Percentiles rank a stretch among this genome's conserved stretches.
Conservation (phyloP, 2,329 filamentous ascomycete genomes). For the Penicillium sp. region DNA sequence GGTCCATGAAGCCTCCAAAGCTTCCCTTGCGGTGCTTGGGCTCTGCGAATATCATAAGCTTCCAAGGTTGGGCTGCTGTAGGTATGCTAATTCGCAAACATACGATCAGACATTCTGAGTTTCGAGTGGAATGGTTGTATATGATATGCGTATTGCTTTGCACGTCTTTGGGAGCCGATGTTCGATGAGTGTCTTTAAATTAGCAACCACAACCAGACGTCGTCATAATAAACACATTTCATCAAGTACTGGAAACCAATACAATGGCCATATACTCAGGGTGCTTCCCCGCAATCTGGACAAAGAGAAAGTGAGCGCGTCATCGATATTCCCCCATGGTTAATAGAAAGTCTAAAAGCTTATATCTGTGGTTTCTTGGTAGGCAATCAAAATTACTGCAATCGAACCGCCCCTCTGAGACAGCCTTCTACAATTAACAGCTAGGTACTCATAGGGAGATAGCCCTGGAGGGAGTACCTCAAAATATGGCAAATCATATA, state of each 20-base stretch:
- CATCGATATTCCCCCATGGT: constrained; percentile 1
- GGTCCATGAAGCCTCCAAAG: constrained; percentile 2
- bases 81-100: not conserved
- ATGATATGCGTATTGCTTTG: not conserved
- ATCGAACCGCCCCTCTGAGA: too few relatives aligned
- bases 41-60: not conserved
- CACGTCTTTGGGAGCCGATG: not conserved
- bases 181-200: not conserved
- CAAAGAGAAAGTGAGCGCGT: not conserved
- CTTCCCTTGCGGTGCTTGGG: constrained; percentile 1
- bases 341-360: not conserved
- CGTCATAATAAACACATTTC: not conserved
- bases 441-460: too few relatives aligned
- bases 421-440: too few relatives aligned
- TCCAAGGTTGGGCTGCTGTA: too few relatives aligned
- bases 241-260: not conserved
- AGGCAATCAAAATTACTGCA: too few relatives aligned
- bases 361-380: not conserved
- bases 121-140: not conserved
- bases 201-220: not conserved
- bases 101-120: not conserved
- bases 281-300: not conserved
- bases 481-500: too few relatives aligned
- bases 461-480: too few relatives aligned
- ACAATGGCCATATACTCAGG: not conserved